Percentiles rank a stretch among this genome's conserved stretches.
These are phyloP conservation scores for peach (Prunus persica) DNA, from an alignment of 306 rosid species.

Conservation along the genomic window Prunus_persica_NCBIv2 NC_034014.1:26739501-26740000, in stretches of 20 bases:
- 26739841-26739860: background rate
- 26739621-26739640: background rate
- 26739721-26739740: background rate
- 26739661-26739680: background rate
- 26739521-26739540: no score
- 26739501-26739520: no score
- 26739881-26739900: background rate
- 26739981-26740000: constrained; percentile 34
- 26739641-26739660: background rate
- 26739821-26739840: background rate
- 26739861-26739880: background rate
- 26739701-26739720: background rate
- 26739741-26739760: background rate
- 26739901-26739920: constrained; percentile 12
- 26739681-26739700: background rate
- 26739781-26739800: background rate
- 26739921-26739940: constrained; percentile 58
- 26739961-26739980: constrained; percentile 61
- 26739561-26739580: no score
- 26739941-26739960: constrained; percentile 36
- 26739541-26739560: no score
- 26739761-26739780: background rate
- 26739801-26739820: background rate
- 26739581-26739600: no score
- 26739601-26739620: no score